Conservation (phyloP, 495 filamentous ascomycete species). For the Aspergillus campestris region DNA sequence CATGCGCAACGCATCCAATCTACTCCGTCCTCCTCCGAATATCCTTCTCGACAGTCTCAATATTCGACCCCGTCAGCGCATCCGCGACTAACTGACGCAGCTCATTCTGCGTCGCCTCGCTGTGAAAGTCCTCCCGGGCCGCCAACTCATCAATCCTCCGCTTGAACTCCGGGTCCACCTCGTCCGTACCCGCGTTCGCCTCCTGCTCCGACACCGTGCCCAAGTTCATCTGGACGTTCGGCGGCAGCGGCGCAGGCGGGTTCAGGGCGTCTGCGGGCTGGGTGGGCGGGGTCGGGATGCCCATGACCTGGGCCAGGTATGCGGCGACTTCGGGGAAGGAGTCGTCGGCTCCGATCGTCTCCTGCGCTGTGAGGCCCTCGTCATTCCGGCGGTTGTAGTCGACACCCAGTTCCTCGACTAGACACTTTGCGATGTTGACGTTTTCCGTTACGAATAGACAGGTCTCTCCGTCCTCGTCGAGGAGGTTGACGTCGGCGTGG, state of each 20-base stretch:
- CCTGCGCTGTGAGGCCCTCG: constrained; percentile 59
- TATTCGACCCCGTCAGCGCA: constrained; percentile 49
- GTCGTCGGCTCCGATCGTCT: constrained; percentile 62
- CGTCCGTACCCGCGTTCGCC: constrained; percentile 30
- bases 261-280: constrained; percentile 24
- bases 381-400: constrained; percentile 52
- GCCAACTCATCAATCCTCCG: constrained; percentile 71
- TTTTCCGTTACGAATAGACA: constrained; percentile 80
- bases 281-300: constrained; percentile 15
- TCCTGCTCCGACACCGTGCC: constrained; percentile 58
- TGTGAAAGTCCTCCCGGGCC: constrained; percentile 61
- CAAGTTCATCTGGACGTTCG: constrained; percentile 58
- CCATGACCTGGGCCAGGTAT: constrained; percentile 51
- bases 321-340: constrained; percentile 60
- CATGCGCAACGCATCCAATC: background rate
- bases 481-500: constrained; percentile 66
- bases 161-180: constrained; percentile 63
- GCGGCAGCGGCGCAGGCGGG: constrained; percentile 48
- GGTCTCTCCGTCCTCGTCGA: constrained; percentile 85
- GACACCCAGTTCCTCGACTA: constrained; percentile 75
- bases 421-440: constrained; percentile 60
- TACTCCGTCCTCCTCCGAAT: constrained; percentile 54
- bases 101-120: constrained; percentile 58
- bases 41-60: constrained; percentile 45
- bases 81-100: constrained; percentile 63